These are phyloP conservation scores for Neoboletus subvelutipes DNA, from an alignment of 768 basidiomycete species.

Conservation along the genomic window DNA sequence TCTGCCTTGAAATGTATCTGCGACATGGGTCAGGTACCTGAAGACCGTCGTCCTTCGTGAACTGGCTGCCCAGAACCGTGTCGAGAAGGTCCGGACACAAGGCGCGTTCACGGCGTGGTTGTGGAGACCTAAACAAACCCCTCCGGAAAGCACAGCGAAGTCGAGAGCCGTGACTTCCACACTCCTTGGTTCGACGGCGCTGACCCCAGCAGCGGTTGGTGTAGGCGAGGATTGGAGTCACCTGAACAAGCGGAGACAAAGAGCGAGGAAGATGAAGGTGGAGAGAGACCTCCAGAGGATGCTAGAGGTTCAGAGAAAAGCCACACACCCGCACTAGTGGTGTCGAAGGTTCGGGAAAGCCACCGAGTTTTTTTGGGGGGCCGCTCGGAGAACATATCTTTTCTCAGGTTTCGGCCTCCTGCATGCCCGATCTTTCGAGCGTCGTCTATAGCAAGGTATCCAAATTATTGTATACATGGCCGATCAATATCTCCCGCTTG, in stretches of 20 bases:
- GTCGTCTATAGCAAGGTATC: not conserved
- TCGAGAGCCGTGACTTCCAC: not conserved
- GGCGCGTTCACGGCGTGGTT: constrained; percentile 39
- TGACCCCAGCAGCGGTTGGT: constrained; percentile 31
- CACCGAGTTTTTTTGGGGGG: not conserved
- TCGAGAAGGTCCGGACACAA: constrained; percentile 43
- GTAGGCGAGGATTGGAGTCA: constrained; percentile 50
- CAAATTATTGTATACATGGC: not conserved
- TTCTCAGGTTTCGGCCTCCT: not conserved
- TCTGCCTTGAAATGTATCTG: not conserved
- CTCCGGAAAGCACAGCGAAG: not conserved
- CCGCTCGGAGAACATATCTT: not conserved
- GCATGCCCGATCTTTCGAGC: not conserved
- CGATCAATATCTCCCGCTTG: not conserved
- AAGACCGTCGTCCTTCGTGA: constrained; percentile 52
- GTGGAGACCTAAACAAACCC: constrained; percentile 33
- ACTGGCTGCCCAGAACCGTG: constrained; percentile 40
- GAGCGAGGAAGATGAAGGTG: constrained; percentile 47
- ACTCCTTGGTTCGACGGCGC: not conserved
- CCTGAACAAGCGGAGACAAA: constrained; percentile 53
- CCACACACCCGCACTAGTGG: not conserved
- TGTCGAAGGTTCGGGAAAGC: not conserved
- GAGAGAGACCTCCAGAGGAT: constrained; percentile 41
- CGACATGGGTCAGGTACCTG: constrained; percentile 44
- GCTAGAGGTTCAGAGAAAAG: constrained; percentile 31